Conservation (phyloP, 768 basidiomycete genomes). For the Suillus weaverae region DNA sequence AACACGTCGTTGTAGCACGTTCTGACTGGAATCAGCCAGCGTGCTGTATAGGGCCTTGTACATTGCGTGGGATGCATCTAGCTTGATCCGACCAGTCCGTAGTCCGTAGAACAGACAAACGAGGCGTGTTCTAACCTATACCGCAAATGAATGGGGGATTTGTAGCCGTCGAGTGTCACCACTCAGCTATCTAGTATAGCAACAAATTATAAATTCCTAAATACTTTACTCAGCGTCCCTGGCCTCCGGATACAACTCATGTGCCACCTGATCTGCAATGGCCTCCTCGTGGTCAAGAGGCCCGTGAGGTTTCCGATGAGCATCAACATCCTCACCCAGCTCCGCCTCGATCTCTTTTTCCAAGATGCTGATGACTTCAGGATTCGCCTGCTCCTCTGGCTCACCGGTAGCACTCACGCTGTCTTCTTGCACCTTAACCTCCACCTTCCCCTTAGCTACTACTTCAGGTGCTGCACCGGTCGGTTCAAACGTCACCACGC, state of each 20-base stretch:
- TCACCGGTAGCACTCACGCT: not conserved
- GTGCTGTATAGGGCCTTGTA: too few relatives aligned
- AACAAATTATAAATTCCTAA: not conserved
- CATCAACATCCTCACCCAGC: constrained; percentile 11
- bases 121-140: too few relatives aligned
- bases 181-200: not conserved
- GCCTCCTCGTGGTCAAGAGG: constrained; percentile 51
- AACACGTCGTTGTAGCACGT: too few relatives aligned
- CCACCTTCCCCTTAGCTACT: constrained; percentile 7
- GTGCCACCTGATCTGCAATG: constrained; percentile 50
- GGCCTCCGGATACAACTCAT: constrained; percentile 51
- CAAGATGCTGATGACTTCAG: constrained; percentile 3
- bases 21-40: too few relatives aligned
- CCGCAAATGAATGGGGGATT: too few relatives aligned
- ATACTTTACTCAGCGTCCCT: constrained; percentile 14
- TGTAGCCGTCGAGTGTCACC: too few relatives aligned
- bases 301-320: constrained; percentile 34
- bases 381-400: not conserved
- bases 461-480: not conserved
- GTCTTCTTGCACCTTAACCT: constrained; percentile 6
- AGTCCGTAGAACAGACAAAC: too few relatives aligned
- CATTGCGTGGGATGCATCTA: too few relatives aligned
- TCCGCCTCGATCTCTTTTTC: constrained; percentile 13
- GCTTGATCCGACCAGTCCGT: too few relatives aligned
- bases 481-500: constrained; percentile 23